phyloP scores from a whole-genome alignment of 345 rosid species.

The Populus davidiana region DNA sequence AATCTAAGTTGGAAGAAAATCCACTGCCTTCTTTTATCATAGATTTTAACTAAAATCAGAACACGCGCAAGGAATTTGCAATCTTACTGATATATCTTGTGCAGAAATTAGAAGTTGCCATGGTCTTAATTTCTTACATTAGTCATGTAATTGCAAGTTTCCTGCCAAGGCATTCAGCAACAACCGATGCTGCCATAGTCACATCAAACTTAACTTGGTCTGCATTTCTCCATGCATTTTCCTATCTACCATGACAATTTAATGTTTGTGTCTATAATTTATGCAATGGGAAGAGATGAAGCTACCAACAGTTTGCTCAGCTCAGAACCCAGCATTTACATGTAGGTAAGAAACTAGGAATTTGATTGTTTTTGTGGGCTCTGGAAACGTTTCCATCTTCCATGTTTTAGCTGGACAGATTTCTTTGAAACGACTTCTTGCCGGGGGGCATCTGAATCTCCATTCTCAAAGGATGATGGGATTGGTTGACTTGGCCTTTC shows the following conservation, averaged over 20 bases:
- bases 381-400: conserved; percentile 8
- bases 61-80: not conserved
- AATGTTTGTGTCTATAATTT: not conserved
- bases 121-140: not conserved
- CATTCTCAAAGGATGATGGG: not conserved
- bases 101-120: not conserved
- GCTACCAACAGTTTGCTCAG: not conserved
- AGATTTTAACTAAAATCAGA: not conserved
- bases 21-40: too few species aligned
- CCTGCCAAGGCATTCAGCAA: not conserved
- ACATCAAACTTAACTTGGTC: not conserved
- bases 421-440: not conserved
- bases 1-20: not conserved
- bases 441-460: not conserved
- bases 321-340: not conserved
- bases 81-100: not conserved
- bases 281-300: not conserved
- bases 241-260: not conserved
- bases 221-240: not conserved
- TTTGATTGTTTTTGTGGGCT: not conserved
- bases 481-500: not conserved
- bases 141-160: not conserved
- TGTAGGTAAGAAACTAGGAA: not conserved
- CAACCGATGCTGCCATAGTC: not conserved
- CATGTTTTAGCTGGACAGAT: not conserved